Evolutionary conservation across 768 basidiomycete species (phyloP), one percentile per base, ranked within the genome.

Genomic region (Macrolepiota albuminosa): DNA sequence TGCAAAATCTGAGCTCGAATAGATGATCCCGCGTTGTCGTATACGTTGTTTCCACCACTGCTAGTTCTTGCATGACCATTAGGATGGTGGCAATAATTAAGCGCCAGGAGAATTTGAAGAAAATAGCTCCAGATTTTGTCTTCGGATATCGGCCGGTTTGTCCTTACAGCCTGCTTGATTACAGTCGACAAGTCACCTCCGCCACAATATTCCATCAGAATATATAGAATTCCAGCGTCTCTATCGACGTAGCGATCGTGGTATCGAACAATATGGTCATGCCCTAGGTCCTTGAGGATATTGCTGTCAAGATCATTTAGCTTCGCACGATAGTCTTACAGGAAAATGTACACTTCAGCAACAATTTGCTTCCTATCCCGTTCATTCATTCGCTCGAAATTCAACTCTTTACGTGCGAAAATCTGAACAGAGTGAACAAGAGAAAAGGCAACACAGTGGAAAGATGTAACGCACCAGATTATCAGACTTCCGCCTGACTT

Each of bases 121-220:
- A 99, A 95, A 70, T 96, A 98, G 67, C 85, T 84, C 97, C 97
- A 98, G 45, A 99, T 84, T 7, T 89, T 89, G 62, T 97, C 95
- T 75, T 99, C 97, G 1, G 93, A 82, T 56, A 98, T 85, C 2
- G 85, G 83, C 55, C 89, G 81, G 60, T 81, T 84, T 57, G 84
- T 78, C 69, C 85, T 87, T 61, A 78, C 72, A 1, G 90, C 84
- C 62, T 86, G 87, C 68, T 93, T 91, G 72, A 98, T 97, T 68
- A 97, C 74, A 39, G 83, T 77, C 1, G 92, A 92, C 56, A 99
- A 82, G 76, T 99, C 97, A 13, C 97, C 97, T 24, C 95, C 95
- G 5, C 93, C 95, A 69, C 97, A 99, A 71, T 93, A 98, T 76
- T 99, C 97, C 97, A 98, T 99, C 65, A 98, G 81, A 62, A 99